Evolutionary conservation across 2,329 filamentous ascomycete genomes (phyloP).

Genomic region (Shiraia sp.): DNA sequence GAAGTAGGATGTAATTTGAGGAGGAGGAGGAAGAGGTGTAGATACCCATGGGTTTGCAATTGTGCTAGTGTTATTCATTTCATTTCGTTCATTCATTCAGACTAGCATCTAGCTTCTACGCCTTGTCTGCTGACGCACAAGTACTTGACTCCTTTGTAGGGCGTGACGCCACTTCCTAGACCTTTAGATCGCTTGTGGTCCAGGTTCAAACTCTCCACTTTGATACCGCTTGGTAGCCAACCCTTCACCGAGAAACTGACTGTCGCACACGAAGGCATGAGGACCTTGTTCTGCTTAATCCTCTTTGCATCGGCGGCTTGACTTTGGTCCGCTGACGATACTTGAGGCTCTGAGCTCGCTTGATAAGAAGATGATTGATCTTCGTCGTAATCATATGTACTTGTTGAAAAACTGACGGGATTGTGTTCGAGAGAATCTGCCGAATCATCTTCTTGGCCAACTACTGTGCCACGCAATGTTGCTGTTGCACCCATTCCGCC

Average conservation of each 20-base stretch:
- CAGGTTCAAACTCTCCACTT: conserved; percentile 64
- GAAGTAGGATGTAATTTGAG: conserved; percentile 1
- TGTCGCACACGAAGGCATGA: conserved; percentile 54
- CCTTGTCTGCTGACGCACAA: conserved; percentile 70
- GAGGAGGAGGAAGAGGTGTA: too few species aligned
- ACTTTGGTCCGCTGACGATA: conserved; percentile 19
- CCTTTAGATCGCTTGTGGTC: conserved; percentile 81
- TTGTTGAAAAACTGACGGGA: conserved; percentile 20
- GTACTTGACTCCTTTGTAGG: conserved; percentile 98
- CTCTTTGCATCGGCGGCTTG: conserved; percentile 54
- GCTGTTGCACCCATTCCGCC: conserved; percentile 67
- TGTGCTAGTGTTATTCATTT: background rate
- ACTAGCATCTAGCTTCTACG: conserved; percentile 48
- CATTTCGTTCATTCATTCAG: background rate
- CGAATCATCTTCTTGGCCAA: conserved; percentile 60
- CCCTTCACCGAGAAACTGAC: conserved; percentile 61
- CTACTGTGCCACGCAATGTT: conserved; percentile 77
- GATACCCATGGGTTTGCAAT: too few species aligned
- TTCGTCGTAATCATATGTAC: conserved; percentile 40
- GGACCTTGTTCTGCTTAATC: conserved; percentile 58
- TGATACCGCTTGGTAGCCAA: conserved; percentile 67
- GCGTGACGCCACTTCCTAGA: conserved; percentile 83
- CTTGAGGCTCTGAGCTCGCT: conserved; percentile 4
- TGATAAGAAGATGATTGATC: conserved; percentile 33
- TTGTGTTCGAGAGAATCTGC: conserved; percentile 34